Base-by-base conservation (phyloP, 1,284 basidiomycete species). In the Ceratobasidium sp. region DNA sequence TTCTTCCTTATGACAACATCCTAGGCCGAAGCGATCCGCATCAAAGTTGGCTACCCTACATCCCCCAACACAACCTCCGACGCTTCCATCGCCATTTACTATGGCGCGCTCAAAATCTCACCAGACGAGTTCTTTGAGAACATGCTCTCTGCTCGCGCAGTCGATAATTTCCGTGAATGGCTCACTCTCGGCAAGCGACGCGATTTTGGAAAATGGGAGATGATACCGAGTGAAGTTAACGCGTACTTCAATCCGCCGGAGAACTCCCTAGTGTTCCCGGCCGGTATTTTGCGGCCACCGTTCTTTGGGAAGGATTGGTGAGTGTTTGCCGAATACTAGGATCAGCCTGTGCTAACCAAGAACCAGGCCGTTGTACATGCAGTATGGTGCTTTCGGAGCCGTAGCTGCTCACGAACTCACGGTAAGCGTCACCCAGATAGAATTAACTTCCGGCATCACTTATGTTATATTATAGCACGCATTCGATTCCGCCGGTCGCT, bases 211-310 rank as follows among this genome's bases (percentile, higher is more conserved):
- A 86, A 89, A n/a, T 99, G 97, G 96, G 93, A 95, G 84, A 97
- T 98, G 94, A 91, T 90, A 81, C 92, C 96, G 0, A 92, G 93
- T 4, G 91, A 88, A 78, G 94, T 95, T 75, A 93, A 95, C 83
- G 94, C 94, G 1, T 95, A 95, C 84, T 94, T 92, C 85, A 93
- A 93, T 80, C 94, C 94, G 12, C 91, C 92, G 15, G 90, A 91
- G 0, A 96, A 96, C 80, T 93, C 94, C 86, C 93, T 93, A 78
- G 95, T 97, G 20, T 98, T 99, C 88, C 97, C 97, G 3, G 97
- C 97, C 18, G 97, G 97, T 55, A 97, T 99, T 83, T 86, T 99
- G 58, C 95, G 94, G 82, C 92, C 95, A 1, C 97, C 97, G 0
- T 99, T 97, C 90, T 99, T 98, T 89, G 91, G 91, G 15, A 87